Evolutionary conservation across 257 asterid genomes (phyloP).

Genomic region (Mitragyna speciosa): DNA sequence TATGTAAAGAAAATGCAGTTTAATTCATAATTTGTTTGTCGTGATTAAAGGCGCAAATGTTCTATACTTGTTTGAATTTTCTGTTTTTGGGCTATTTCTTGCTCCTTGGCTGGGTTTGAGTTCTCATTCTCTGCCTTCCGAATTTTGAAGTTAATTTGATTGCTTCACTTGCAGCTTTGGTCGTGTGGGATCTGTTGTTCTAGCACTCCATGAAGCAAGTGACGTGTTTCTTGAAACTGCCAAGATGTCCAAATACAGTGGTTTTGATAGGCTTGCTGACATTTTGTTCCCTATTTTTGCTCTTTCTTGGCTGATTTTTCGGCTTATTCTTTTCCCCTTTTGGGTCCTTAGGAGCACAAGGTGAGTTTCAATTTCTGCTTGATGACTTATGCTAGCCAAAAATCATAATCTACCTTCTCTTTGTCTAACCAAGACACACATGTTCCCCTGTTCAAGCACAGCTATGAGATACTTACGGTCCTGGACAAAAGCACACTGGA

Average conservation of each 20-base stretch:
- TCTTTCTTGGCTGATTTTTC: conserved; percentile 25
- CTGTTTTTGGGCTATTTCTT: not conserved
- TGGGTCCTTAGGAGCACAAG: conserved; percentile 35
- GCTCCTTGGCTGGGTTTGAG: not conserved
- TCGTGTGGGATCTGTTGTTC: conserved; percentile 35
- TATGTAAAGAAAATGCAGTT: not conserved
- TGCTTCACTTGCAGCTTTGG: conserved; percentile 17
- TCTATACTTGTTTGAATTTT: not conserved
- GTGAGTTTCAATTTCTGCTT: conserved; percentile 15
- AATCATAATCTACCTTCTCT: not conserved
- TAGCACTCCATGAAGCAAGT: conserved; percentile 40
- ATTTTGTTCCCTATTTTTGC: conserved; percentile 28
- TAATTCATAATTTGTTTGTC: not conserved
- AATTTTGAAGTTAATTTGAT: not conserved
- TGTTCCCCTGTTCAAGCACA: conserved; percentile 2
- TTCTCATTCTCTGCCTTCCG: not conserved
- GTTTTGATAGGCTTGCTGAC: conserved; percentile 24
- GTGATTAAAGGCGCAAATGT: not conserved
- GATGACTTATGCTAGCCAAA: not conserved
- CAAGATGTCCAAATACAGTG: conserved; percentile 37
- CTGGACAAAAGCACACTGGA: not conserved
- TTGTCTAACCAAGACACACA: too few relatives aligned
- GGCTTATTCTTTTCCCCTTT: conserved; percentile 32
- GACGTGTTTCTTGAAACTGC: conserved; percentile 42
- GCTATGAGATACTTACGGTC: conserved; percentile 28